Base-by-base conservation (phyloP, 78 protist species). In the Polysphondylium violaceum region DNA sequence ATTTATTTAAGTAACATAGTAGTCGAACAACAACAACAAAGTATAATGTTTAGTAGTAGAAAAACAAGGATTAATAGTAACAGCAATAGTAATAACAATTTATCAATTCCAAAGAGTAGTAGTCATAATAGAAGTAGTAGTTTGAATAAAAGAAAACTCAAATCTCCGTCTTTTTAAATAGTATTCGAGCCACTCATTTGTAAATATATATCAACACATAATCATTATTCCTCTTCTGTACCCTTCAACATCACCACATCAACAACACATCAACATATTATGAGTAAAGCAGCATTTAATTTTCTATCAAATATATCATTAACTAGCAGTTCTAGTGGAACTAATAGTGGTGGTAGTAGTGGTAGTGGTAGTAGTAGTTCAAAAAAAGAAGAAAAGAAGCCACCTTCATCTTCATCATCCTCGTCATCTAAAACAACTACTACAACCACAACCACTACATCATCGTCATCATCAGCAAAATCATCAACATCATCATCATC, bases 231-330 rank as follows among this genome's bases (percentile, higher is more conserved):
- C n/a, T n/a, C n/a, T n/a, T n/a, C n/a, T n/a, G n/a, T n/a, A n/a
- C n/a, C n/a, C n/a, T n/a, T n/a, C n/a, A n/a, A n/a, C n/a, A n/a
- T n/a, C n/a, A n/a, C n/a, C n/a, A n/a, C n/a, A n/a, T n/a, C n/a
- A n/a, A n/a, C n/a, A n/a, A n/a, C n/a, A n/a, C n/a, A n/a, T n/a
- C n/a, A 29, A 63, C 50, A 27, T 29, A 29, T 29, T 35, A 33
- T 29, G 35, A 35, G 44, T 35, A 23, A 31, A 67, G 61, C 25
- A 16, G 86, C 71, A 5, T 64, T 74, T 29, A 33, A 58, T 25
- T 65, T 60, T 47, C 27, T 60, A 60, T 41, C 68, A 40, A 60
- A 65, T 76, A 64, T 76, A 60, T 76, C 69, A 19, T 43, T 61
- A 60, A 61, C 3, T 61, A 33, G 69, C 33, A 33, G 43, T 33